phyloP scores from a whole-genome alignment of 768 basidiomycete genomes.

The Brasilioporus rufonigricans region DNA sequence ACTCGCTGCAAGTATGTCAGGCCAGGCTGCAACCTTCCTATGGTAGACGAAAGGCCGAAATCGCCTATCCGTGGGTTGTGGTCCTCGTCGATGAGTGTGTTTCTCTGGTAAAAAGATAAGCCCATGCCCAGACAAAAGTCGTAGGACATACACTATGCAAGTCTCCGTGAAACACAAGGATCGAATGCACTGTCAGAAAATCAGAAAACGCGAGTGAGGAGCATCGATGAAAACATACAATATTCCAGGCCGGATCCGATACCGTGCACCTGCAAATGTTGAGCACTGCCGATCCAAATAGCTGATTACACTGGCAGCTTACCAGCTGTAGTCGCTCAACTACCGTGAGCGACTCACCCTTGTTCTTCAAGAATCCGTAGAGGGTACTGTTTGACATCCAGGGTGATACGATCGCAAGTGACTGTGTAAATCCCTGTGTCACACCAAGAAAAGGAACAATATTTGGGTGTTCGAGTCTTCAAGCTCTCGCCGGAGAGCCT shows the following conservation, averaged over 20 bases:
- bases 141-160: not conserved
- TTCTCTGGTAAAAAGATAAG: not conserved
- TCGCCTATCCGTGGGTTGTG: not conserved
- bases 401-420: not conserved
- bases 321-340: slow-evolving; percentile 1
- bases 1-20: not conserved
- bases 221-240: not conserved
- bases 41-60: not conserved
- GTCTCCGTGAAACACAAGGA: not conserved
- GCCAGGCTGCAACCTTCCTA: not conserved
- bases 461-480: not conserved
- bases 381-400: not conserved
- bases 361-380: not conserved
- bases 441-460: not conserved
- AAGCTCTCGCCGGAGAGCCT: not conserved
- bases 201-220: too few species aligned
- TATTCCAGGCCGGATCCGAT: slow-evolving; percentile 1
- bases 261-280: not conserved
- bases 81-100: not conserved
- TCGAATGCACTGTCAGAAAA: not conserved
- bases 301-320: too few species aligned
- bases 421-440: not conserved
- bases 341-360: not conserved
- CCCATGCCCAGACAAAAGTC: not conserved
- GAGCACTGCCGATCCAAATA: not conserved